Evolutionary conservation across 148 eudicot species (phyloP), one percentile per base, ranked within the genome.

Genomic region (Rhododendron mucronatum): DNA sequence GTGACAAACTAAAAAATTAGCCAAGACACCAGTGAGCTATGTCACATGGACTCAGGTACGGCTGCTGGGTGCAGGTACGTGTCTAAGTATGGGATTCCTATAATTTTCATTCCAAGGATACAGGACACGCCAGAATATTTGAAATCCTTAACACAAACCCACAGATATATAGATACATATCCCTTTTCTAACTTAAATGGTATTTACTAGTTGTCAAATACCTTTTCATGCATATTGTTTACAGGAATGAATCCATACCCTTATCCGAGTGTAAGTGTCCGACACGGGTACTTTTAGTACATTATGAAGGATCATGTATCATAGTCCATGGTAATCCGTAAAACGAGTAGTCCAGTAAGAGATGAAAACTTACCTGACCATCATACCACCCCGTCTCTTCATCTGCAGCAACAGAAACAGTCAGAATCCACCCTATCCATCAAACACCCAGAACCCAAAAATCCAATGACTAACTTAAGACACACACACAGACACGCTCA

Each of bases 381-480:
- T 95, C 98, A 84, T 96, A 96, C 99, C 99, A 96, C 55, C 99
- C 99, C 0, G 98, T 96, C 91, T 96, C 99, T 89, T 96, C 99
- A 93, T 96, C 98, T 94, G 93, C 85, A 91, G 63, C 76, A 81
- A 83, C 28, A 44, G 30, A 82, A 41, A 82, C 48, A 76, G 15
- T 83, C 33, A 53, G 47, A 11, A 82, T 59, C 45, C 44, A 83
- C 45, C 45, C 63, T 44, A 73, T 23, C 35, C 41, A 33, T 78
- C 85, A 82, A 76, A 80, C 4, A 80, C 44, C 83, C 73, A 37
- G 41, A 80, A 78, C 81, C 51, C 82, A 61, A 8, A 44, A 78
- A 57, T 8, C n/a, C 23, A 78, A 16, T 9, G n/a, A 6, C 13
- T 26, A 84, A 59, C 30, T 59, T 59, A 51, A 59, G 71, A 69